Evolutionary conservation across 805 yeast genomes (phyloP).

Genomic region (Barnettozyma botsteinii): DNA sequence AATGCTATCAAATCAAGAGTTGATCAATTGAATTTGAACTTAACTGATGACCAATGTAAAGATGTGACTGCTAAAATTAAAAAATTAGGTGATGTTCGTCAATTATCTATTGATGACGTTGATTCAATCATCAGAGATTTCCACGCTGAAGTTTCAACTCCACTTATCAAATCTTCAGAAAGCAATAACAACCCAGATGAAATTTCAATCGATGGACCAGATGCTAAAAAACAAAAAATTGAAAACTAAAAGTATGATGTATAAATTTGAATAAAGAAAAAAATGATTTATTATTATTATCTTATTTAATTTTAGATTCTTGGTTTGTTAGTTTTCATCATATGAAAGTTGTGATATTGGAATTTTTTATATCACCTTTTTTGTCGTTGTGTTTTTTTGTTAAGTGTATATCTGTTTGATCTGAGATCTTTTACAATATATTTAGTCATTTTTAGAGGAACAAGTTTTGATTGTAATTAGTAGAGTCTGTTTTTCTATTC

Average conservation of each 20-base stretch:
- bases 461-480: too few relatives aligned
- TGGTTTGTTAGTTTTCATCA: too few relatives aligned
- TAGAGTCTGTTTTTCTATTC: too few relatives aligned
- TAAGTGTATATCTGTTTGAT: too few relatives aligned
- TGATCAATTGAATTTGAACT: conserved; percentile 85
- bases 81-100: conserved; percentile 91
- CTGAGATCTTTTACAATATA: too few relatives aligned
- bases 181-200: conserved; percentile 23
- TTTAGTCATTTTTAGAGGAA: too few relatives aligned
- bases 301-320: too few relatives aligned
- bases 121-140: conserved; percentile 92
- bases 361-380: too few relatives aligned
- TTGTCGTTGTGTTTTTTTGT: too few relatives aligned
- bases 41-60: conserved; percentile 90
- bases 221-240: conserved; percentile 27
- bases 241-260: conserved; percentile 18
- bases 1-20: conserved; percentile 98
- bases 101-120: conserved; percentile 91
- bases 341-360: too few relatives aligned
- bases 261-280: background rate
- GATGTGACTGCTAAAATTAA: conserved; percentile 92
- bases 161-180: conserved; percentile 30
- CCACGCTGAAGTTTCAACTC: conserved; percentile 72
- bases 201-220: conserved; percentile 24
- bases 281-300: background rate